phyloP scores from a whole-genome alignment of 1,139 yeast species.

The Saccharomyces hybrid region DNA sequence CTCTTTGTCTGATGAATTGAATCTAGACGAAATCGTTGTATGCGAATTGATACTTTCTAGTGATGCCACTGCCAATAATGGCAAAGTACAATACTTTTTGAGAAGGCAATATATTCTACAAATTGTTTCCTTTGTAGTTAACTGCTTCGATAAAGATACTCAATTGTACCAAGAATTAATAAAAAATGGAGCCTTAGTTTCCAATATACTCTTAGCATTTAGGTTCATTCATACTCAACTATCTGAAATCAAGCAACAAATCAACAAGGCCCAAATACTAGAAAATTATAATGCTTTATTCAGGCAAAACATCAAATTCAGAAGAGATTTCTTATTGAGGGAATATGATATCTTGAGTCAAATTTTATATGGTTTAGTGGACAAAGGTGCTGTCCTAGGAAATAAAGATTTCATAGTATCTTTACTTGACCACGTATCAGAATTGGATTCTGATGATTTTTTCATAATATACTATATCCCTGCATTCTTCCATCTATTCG shows the following conservation, averaged over 20 bases:
- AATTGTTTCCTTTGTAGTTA: conserved; percentile 52
- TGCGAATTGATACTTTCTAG: conserved; percentile 43
- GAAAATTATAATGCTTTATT: conserved; percentile 45
- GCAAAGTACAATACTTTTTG: conserved; percentile 60
- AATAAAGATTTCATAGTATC: conserved; percentile 36
- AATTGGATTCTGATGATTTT: conserved; percentile 51
- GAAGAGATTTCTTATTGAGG: conserved; percentile 53
- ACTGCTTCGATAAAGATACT: conserved; percentile 26
- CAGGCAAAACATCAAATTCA: conserved; percentile 47
- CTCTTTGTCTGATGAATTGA: conserved; percentile 54
- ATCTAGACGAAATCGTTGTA: conserved; percentile 60
- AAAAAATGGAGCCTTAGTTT: conserved; percentile 29
- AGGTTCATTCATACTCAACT: conserved; percentile 49
- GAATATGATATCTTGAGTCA: conserved; percentile 72
- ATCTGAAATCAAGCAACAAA: conserved; percentile 48
- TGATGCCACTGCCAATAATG: conserved; percentile 54
- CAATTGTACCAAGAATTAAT: conserved; percentile 17
- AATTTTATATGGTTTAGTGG: conserved; percentile 46
- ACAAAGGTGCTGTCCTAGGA: conserved; percentile 33
- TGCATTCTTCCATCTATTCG: conserved; percentile 42
- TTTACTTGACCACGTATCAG: conserved; percentile 37
- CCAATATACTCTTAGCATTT: conserved; percentile 47
- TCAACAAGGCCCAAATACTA: conserved; percentile 58
- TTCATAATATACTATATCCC: conserved; percentile 62
- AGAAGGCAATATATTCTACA: conserved; percentile 67